Base-by-base conservation (phyloP, 495 filamentous ascomycete species). In the Bryoglossum gracile region DNA sequence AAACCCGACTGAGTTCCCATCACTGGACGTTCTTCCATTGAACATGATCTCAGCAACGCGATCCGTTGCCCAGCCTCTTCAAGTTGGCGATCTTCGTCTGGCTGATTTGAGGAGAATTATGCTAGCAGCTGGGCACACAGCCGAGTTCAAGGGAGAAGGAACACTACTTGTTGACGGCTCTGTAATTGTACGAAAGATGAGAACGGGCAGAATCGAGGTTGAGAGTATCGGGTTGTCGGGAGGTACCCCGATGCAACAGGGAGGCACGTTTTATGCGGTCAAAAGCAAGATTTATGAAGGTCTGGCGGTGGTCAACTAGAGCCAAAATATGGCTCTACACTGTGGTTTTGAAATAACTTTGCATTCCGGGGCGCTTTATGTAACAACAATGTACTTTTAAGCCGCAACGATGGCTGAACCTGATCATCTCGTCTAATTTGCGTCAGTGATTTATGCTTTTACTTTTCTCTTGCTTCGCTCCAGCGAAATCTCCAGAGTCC, bases 61-160 rank as follows among this genome's bases (percentile, higher is more conserved):
- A 37, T 84, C 84, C 10, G 77, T 86, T 46, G 81, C 88, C 6
- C 89, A 90, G 28, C 89, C 94, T 8, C 76, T 99, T 9, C 94
- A 97, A 61, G 94, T 97, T 18, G 92, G 92, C 47, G 92, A 99
- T 59, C 70, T 97, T 14, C 75, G 92, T 14, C 74, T 99, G 11
- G 89, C 92, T 0, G 89, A 96, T 62, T 67, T 99, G 41, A 74
- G 94, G 39, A 83, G 84, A 53, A 76, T 88, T 21, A 83, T 99
- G 80, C 81, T 86, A 46, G 72, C 74, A 14, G 75, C 83, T 17
- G 90, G 91, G 2, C 87, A 95, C 64, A 86, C 73, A 22, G 91
- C 89, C 3, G 92, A 95, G 65, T 97, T 97, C 64, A 75, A 86
- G 24, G 92, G 92, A 14, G 94, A 96, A 64, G 92, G 92, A 39